Conservation (phyloP, 1,284 basidiomycete genomes). For the Sporisorium reilianum region DNA sequence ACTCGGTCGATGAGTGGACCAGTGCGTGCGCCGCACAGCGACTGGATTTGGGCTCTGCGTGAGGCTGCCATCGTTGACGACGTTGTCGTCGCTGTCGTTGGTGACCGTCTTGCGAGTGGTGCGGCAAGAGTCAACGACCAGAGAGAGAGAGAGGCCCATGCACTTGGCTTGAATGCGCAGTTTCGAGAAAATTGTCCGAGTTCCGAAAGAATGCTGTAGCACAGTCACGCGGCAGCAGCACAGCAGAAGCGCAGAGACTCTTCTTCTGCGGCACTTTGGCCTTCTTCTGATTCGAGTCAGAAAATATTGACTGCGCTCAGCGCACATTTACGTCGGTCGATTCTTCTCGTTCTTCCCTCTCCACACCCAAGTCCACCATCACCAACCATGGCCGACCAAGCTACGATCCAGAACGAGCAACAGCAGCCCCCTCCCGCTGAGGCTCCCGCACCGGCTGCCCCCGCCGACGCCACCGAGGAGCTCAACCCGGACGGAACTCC, state of each 20-base stretch:
- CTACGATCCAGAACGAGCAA: constrained; percentile 38
- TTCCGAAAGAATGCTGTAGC: constrained; percentile 13
- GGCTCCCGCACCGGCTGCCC: constrained; percentile 8
- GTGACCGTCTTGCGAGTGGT: background rate
- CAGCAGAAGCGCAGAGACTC: constrained; percentile 5
- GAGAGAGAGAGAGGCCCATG: constrained; percentile 21
- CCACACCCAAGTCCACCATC: constrained; percentile 4
- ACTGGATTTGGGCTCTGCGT: constrained; percentile 44
- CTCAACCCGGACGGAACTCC: constrained; percentile 67
- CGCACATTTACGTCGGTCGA: background rate
- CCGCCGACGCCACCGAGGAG: constrained; percentile 37
- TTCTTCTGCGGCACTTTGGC: constrained; percentile 3
- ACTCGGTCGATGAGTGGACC: constrained; percentile 48
- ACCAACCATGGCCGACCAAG: constrained; percentile 44
- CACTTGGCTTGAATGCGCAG: constrained; percentile 1
- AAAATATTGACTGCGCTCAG: constrained; percentile 2
- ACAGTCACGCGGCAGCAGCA: constrained; percentile 12
- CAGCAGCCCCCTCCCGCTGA: constrained; percentile 17
- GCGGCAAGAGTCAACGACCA: background rate
- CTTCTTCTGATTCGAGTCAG: constrained; percentile 31
- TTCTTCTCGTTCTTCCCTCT: constrained; percentile 9
- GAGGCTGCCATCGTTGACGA: constrained; percentile 37
- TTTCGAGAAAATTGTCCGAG: constrained; percentile 13
- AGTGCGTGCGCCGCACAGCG: constrained; percentile 39
- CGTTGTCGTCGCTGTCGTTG: background rate